These are phyloP conservation scores for Jamesozyma lodderae DNA, from an alignment of 805 yeast species.

Conservation along the genomic window DNA sequence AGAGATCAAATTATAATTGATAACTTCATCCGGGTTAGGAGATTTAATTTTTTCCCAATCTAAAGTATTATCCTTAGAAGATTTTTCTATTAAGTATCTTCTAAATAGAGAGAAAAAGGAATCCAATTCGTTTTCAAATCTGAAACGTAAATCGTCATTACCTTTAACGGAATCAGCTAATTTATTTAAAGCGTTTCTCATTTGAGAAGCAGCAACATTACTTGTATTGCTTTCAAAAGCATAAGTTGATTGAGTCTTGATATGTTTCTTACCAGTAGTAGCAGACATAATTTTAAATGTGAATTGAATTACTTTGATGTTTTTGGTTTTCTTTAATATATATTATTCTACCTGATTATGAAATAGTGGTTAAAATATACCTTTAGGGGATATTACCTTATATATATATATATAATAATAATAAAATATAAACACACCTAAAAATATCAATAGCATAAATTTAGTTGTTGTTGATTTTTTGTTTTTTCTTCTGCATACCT, in stretches of 20 bases:
- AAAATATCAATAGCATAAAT: too few species aligned
- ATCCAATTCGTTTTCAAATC: conserved; percentile 79
- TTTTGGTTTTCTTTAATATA: too few species aligned
- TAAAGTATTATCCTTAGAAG: conserved; percentile 54
- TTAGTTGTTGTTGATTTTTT: too few species aligned
- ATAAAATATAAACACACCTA: too few species aligned
- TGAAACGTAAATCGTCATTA: conserved; percentile 35
- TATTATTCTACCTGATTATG: too few species aligned
- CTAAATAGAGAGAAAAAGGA: conserved; percentile 87
- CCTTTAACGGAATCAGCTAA: conserved; percentile 74
- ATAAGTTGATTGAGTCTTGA: conserved; percentile 36
- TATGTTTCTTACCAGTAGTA: conserved; percentile 29
- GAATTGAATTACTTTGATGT: not conserved
- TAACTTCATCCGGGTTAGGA: conserved; percentile 83
- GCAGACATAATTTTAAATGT: conserved; percentile 6
- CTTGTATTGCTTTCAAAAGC: conserved; percentile 94
- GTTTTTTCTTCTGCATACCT: too few species aligned
- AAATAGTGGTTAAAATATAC: too few species aligned
- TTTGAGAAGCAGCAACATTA: conserved; percentile 91
- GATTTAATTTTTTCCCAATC: conserved; percentile 96
- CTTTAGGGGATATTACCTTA: too few species aligned
- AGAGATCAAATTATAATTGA: conserved; percentile 48
- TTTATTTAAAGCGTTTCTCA: conserved; percentile 91
- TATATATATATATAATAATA: too few species aligned
- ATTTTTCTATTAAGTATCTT: conserved; percentile 84